phyloP scores from a whole-genome alignment of 306 rosid genomes.

The Pyrus pyrifolia region DNA sequence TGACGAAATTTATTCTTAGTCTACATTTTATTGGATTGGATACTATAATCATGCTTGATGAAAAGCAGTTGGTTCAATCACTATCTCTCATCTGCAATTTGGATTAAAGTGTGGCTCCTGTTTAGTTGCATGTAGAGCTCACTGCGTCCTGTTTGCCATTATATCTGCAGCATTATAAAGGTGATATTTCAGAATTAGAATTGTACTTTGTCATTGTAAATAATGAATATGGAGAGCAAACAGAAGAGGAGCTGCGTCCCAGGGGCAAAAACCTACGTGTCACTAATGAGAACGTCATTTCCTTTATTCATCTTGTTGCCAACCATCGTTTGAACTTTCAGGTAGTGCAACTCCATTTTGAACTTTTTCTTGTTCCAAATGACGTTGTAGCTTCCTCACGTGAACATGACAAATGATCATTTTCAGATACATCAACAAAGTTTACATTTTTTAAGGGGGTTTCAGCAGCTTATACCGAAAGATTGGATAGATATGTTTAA shows the following conservation, averaged over 20 bases:
- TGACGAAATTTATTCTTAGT: neutral
- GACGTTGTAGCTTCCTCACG: neutral
- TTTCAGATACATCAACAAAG: conserved; percentile 96
- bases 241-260: conserved; percentile 87
- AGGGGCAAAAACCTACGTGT: conserved; percentile 73
- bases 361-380: neutral
- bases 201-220: conserved; percentile 86
- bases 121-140: neutral
- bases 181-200: conserved; percentile 74
- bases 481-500: conserved; percentile 97
- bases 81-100: neutral
- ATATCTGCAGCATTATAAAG: conserved; percentile 62
- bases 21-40: neutral
- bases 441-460: conserved; percentile 93
- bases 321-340: conserved; percentile 96
- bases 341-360: conserved; percentile 37
- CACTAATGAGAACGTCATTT: conserved; percentile 78
- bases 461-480: conserved; percentile 93
- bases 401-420: neutral
- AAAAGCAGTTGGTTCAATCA: neutral
- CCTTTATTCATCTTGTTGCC: conserved; percentile 94
- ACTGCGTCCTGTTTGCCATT: conserved; percentile 2
- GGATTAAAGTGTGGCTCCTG: neutral
- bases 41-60: neutral
- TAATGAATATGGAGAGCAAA: conserved; percentile 97